phyloP scores from a whole-genome alignment of 495 filamentous ascomycete genomes.

The Penicillium alfredii region DNA sequence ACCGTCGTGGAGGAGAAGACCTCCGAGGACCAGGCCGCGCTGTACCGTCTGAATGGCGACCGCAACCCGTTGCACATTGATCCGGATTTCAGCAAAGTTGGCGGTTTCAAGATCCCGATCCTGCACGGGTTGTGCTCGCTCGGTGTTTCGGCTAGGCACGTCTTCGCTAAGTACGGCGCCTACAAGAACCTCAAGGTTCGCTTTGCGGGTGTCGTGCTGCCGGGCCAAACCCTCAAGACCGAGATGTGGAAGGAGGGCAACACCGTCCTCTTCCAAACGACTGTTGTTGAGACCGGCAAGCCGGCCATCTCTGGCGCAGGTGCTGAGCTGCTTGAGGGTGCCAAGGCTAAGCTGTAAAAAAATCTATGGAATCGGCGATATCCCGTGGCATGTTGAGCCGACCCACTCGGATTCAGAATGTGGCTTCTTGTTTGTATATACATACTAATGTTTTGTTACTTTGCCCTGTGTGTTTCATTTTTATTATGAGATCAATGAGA shows the following conservation, averaged over 20 bases:
- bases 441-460: not conserved
- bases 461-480: not conserved
- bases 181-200: conserved; percentile 95
- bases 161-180: conserved; percentile 74
- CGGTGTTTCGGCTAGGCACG: conserved; percentile 83
- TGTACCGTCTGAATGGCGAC: conserved; percentile 94
- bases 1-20: conserved; percentile 83
- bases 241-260: conserved; percentile 99
- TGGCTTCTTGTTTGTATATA: conserved; percentile 14
- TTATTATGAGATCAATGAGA: not conserved
- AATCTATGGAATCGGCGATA: conserved; percentile 22
- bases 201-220: conserved; percentile 87
- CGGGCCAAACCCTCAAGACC: conserved; percentile 88
- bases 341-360: conserved; percentile 58
- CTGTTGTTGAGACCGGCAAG: conserved; percentile 95
- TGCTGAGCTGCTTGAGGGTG: conserved; percentile 66
- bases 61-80: conserved; percentile 94
- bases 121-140: conserved; percentile 95
- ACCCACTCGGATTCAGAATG: not conserved
- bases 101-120: conserved; percentile 93
- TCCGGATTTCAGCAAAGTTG: conserved; percentile 87
- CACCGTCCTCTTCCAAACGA: conserved; percentile 85
- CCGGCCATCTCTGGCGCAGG: conserved; percentile 82
- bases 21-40: conserved; percentile 83
- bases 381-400: conserved; percentile 10